Percentiles rank a stretch among this genome's conserved stretches.
Evolutionary conservation across 2,329 filamentous ascomycete species (phyloP).

Genomic region (Sarocladium oryzae): DNA sequence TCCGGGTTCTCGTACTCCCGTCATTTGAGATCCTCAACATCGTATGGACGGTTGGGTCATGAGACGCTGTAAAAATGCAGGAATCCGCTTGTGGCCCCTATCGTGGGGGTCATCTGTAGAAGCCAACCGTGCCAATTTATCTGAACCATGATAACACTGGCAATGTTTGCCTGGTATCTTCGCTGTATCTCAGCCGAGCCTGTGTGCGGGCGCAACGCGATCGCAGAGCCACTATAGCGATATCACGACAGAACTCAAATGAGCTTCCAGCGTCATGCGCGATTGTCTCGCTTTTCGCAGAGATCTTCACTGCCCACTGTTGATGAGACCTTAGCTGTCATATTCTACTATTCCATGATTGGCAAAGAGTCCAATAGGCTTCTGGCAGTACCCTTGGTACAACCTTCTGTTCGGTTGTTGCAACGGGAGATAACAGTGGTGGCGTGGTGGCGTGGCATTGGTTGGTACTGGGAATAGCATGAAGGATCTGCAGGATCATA

Average conservation of each 20-base stretch:
- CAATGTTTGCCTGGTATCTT: not conserved
- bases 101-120: conserved; percentile 1
- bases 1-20: not conserved
- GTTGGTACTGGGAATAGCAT: not conserved
- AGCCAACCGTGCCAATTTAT: not conserved
- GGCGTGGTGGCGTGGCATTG: too few species aligned
- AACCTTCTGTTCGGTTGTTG: not conserved
- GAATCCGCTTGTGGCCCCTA: not conserved
- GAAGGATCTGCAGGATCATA: not conserved
- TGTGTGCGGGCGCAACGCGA: not conserved
- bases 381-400: not conserved
- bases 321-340: not conserved
- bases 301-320: not conserved
- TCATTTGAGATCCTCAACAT: too few species aligned
- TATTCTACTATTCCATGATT: not conserved
- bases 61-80: not conserved
- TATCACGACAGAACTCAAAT: not conserved
- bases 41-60: not conserved
- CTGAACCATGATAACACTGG: not conserved
- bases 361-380: not conserved
- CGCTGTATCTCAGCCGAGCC: not conserved
- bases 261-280: not conserved
- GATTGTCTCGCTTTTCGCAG: not conserved
- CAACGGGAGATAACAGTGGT: not conserved
- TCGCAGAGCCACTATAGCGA: not conserved